Percentiles rank a stretch among this genome's conserved stretches.
phyloP scores from a whole-genome alignment of 176 grass and related monocot species.

The Rhynchospora tenuis region DNA sequence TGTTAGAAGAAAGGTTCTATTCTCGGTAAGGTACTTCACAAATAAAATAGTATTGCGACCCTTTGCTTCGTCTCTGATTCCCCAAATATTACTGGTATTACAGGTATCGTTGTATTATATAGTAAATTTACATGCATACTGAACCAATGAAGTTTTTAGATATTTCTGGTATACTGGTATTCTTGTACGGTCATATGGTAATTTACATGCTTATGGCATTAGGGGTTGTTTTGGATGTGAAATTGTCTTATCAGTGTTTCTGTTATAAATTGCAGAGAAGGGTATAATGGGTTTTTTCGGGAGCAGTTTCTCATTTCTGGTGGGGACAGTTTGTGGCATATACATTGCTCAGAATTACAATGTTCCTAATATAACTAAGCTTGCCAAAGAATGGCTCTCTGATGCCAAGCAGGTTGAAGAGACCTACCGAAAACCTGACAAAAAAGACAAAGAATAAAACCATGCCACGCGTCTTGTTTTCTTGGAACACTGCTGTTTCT shows the following conservation, averaged over 20 bases:
- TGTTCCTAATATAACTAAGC: conserved; percentile 54
- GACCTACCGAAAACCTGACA: conserved; percentile 40
- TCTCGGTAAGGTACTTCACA: no score
- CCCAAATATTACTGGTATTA: no score
- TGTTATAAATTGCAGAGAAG: conserved; percentile 13
- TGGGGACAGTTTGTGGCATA: conserved; percentile 50
- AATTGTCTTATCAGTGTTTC: background rate
- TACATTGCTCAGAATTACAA: conserved; percentile 86
- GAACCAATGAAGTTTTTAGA: no score
- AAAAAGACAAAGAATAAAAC: conserved; percentile 34
- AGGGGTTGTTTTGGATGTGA: background rate
- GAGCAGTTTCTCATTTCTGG: conserved; percentile 52
- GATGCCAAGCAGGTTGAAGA: conserved; percentile 46
- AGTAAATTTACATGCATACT: no score
- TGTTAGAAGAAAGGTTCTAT: no score
- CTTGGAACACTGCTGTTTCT: background rate
- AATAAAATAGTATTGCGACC: no score
- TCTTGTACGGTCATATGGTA: background rate
- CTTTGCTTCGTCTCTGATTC: no score
- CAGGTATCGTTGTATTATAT: no score
- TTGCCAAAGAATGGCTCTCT: conserved; percentile 25
- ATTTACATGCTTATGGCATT: background rate
- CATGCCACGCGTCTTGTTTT: background rate
- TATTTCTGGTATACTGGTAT: background rate
- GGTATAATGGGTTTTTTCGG: conserved; percentile 48